These are phyloP conservation scores for Amanita polypyramis DNA, from an alignment of 768 basidiomycete species.

Conservation along the genomic window DNA sequence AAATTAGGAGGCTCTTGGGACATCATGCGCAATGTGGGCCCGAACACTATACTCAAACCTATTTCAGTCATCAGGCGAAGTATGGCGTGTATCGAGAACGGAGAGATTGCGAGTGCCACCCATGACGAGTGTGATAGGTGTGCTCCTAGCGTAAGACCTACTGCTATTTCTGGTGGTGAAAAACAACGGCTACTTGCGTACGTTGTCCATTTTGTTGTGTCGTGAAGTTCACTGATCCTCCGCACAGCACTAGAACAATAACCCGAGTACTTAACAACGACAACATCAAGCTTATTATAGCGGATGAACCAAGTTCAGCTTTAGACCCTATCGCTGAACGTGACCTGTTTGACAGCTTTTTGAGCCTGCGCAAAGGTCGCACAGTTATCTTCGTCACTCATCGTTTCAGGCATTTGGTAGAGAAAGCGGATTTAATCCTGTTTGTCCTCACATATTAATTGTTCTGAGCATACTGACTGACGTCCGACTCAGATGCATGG, in stretches of 20 bases:
- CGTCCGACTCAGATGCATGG: conserved; percentile 27
- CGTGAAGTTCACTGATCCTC: conserved; percentile 4
- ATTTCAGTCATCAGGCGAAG: conserved; percentile 19
- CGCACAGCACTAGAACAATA: conserved; percentile 31
- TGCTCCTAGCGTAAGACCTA: conserved; percentile 17
- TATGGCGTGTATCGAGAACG: conserved; percentile 17
- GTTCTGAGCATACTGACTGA: conserved; percentile 4
- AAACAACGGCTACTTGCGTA: conserved; percentile 40
- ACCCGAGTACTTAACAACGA: conserved; percentile 28
- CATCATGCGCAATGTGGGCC: conserved; percentile 30
- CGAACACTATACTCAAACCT: conserved; percentile 29
- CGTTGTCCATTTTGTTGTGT: conserved; percentile 12
- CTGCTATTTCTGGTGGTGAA: conserved; percentile 33
- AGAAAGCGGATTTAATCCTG: conserved; percentile 42
- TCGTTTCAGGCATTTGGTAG: conserved; percentile 38
- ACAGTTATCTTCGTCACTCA: conserved; percentile 51
- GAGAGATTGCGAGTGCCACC: conserved; percentile 18
- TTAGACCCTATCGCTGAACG: conserved; percentile 46
- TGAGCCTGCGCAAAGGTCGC: conserved; percentile 29
- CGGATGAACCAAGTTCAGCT: conserved; percentile 51
- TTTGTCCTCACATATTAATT: conserved; percentile 17
- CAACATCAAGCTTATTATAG: conserved; percentile 34
- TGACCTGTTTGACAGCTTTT: conserved; percentile 31
- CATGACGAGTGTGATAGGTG: conserved; percentile 21
- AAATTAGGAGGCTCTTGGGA: conserved; percentile 29